Base-by-base conservation (phyloP, 2,329 filamentous ascomycete genomes). In the Juglanconis juglandina region DNA sequence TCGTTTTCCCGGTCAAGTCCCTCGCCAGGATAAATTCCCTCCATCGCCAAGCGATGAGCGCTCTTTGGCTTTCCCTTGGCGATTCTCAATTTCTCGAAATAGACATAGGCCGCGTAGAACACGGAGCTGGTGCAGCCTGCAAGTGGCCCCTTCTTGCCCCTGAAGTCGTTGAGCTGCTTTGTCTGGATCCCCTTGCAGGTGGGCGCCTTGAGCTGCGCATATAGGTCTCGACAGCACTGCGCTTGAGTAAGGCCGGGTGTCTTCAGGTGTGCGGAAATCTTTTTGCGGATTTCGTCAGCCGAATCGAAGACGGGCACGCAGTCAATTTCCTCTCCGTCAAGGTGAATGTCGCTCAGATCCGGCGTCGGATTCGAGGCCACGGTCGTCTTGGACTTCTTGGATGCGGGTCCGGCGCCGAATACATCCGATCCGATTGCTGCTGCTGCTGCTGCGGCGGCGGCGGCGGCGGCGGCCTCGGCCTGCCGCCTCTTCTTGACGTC, bases 221-320 rank as follows among this genome's bases (percentile, higher is more conserved):
- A 17, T 34, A 64, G 47, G 49, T 79, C 75, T 41, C 81, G 78
- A 33, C 78, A 72, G 67, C 87, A 82, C 10, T 72, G 73, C 0
- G 83, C 79, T 66, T 83, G 78, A 0, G 79, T 84, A 54, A 84
- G 72, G 48, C 73, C 73, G 0, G 77, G 73, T 44, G 77, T 72
- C n/a, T 71, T 68, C 9, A 87, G 72, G 61, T 81, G 72, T 1
- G 77, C 76, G 33, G 75, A 75, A 66, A 87, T 85, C 73, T 87
- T 86, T 68, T 75, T 77, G 51, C 84, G 79, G 13, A 87, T 68
- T 54, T 82, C 81, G 64, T 86, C 79, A 70, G 83, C 87, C 5
- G 79, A 82, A 63, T 87, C 83, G 66, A 74, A 86, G 37, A 87
- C 72, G 1, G 72, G 70, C 6, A 86, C 81, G 0, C 60, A 66